Conservation (phyloP, 2,329 filamentous ascomycete genomes). For the Colletotrichum sp. region DNA sequence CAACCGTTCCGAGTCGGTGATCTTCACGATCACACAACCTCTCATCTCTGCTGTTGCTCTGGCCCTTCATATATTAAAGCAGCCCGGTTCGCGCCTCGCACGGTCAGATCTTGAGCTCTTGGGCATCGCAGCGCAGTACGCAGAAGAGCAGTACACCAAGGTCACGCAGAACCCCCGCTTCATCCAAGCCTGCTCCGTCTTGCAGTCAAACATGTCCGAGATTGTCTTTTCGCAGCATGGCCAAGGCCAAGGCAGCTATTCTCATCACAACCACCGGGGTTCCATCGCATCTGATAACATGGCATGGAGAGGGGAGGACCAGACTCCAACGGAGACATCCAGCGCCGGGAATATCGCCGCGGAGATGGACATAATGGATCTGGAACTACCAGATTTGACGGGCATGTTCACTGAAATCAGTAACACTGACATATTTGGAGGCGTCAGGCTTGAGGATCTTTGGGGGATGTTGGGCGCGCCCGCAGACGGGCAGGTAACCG, state of each 20-base stretch:
- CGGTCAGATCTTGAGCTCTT: constrained; percentile 25
- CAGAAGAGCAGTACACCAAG: constrained; percentile 21
- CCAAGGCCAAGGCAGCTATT: background rate
- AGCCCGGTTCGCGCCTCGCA: constrained; percentile 22
- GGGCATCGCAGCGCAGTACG: constrained; percentile 19
- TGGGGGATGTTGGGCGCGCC: background rate
- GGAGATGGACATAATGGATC: constrained; percentile 5
- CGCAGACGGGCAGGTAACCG: background rate
- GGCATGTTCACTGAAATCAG: constrained; percentile 12
- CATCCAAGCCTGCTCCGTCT: constrained; percentile 3
- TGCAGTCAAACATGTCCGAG: constrained; percentile 9
- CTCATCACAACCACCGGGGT: background rate
- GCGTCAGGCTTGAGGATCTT: background rate
- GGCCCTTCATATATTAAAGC: constrained; percentile 22
- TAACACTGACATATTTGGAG: constrained; percentile 1
- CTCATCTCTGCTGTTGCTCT: constrained; percentile 24
- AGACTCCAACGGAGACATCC: background rate
- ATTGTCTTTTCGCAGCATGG: background rate
- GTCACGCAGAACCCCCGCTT: constrained; percentile 8
- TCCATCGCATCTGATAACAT: background rate
- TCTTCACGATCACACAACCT: constrained; percentile 15
- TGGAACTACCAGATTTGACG: constrained; percentile 5
- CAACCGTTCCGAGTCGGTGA: background rate
- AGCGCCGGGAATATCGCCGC: background rate
- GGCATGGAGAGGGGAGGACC: background rate